A percentile compares a stretch with the other conserved stretches of the same genome.
phyloP scores from a whole-genome alignment of 371 early-diverging fungal species.

The Dichotomocladium elegans region DNA sequence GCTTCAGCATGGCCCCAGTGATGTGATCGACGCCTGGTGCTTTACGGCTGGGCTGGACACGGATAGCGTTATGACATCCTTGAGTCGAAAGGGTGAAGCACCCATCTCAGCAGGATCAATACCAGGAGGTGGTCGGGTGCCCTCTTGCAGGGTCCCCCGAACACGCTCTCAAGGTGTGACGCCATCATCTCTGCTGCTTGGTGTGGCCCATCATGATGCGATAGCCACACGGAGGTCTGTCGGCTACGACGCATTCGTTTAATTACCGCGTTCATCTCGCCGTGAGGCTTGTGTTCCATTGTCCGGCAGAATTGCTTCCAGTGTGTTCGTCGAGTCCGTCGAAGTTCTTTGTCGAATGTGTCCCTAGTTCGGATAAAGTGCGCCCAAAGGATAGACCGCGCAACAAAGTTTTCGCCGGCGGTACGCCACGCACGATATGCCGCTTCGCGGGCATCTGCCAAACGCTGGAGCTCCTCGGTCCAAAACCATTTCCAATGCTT shows the following conservation, averaged over 20 bases:
- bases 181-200: background rate
- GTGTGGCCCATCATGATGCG: background rate
- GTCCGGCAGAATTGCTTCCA: conserved; percentile 7
- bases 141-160: background rate
- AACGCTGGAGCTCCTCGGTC: conserved; percentile 4
- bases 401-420: background rate
- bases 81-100: background rate
- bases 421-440: background rate
- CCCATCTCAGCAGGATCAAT: no score
- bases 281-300: background rate
- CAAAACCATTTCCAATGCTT: conserved; percentile 7
- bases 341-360: background rate
- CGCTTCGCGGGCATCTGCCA: background rate
- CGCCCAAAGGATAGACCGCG: background rate
- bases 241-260: background rate
- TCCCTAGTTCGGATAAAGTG: background rate
- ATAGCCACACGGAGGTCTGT: background rate
- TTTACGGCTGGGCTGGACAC: conserved; percentile 1
- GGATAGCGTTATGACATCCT: background rate
- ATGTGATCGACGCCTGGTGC: conserved; percentile 24
- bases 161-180: background rate
- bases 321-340: background rate
- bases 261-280: background rate
- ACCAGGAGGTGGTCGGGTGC: background rate
- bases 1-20: conserved; percentile 19